phyloP scores from a whole-genome alignment of 2,329 filamentous ascomycete species.

The Albophoma yamanashiensis region DNA sequence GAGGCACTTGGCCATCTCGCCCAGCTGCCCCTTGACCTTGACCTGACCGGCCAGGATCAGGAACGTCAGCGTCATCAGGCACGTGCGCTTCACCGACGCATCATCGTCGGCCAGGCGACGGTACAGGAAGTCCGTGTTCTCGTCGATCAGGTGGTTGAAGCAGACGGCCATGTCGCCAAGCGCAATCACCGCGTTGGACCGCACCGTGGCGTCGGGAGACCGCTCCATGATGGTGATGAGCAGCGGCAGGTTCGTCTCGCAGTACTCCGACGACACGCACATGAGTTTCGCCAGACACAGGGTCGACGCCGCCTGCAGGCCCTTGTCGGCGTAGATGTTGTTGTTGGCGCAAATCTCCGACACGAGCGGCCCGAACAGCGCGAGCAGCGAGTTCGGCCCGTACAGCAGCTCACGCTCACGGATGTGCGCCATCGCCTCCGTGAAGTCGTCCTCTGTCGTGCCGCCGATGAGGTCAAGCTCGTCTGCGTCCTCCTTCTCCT shows the following conservation, averaged over 20 bases:
- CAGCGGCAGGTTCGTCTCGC: constrained; percentile 81
- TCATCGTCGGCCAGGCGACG: constrained; percentile 83
- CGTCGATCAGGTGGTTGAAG: constrained; percentile 98
- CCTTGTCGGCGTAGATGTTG: constrained; percentile 80
- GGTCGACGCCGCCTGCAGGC: constrained; percentile 85
- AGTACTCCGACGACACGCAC: constrained; percentile 96
- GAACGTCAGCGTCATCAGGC: constrained; percentile 97
- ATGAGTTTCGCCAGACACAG: constrained; percentile 95
- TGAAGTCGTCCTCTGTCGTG: constrained; percentile 89
- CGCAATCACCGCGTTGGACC: constrained; percentile 93
- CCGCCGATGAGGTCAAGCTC: constrained; percentile 95
- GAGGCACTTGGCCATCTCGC: constrained; percentile 98
- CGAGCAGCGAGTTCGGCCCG: constrained; percentile 72
- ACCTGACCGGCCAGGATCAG: constrained; percentile 94
- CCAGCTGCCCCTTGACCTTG: constrained; percentile 97
- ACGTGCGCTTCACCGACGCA: constrained; percentile 87
- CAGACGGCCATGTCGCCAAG: constrained; percentile 98
- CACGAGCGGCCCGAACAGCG: constrained; percentile 83
- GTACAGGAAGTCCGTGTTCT: constrained; percentile 98
- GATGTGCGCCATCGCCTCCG: constrained; percentile 74
- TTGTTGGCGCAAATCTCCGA: constrained; percentile 93
- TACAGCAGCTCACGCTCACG: constrained; percentile 76
- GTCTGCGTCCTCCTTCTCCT: constrained; percentile 56
- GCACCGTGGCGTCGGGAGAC: constrained; percentile 81
- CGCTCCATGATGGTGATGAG: constrained; percentile 97